Base-by-base conservation (phyloP, 352 stramenopile genomes). In the Pythium guiyangense region DNA sequence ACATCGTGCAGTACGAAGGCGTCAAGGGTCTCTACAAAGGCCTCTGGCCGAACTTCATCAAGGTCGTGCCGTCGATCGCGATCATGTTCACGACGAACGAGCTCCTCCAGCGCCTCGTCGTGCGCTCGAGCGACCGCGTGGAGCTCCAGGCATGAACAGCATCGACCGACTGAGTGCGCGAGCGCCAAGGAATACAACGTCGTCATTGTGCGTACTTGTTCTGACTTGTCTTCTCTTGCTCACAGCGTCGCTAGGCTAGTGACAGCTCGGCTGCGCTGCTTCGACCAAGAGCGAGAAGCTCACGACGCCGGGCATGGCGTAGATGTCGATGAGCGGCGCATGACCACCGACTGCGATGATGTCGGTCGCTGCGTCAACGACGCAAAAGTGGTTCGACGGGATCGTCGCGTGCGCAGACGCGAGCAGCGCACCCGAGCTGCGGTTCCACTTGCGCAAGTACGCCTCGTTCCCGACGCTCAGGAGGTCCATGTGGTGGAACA, bases 31-130 rank as follows among this genome's bases (percentile, higher is more conserved):
- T 93, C 45, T 91, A 88, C 68, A 86, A 87, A 54, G 83, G 78
- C 0, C 59, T 88, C 11, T 56, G 68, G 47, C 77, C 79, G 15
- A 93, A 91, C 56, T 81, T 88, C 55, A 73, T 90, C 43, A 90
- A 89, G 59, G 75, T 93, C 49, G 74, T 89, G 57, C 84, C 80
- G 53, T 90, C 79, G 29, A 83, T 89, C 34, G 84, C 84, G 44
- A 88, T 91, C 65, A 88, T 88, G 75, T 90, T 91, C 61, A 88
- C 81, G 43, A 83, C 77, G 39, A 92, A 90, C 58, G 77, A 92
- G 60, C 50, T 86, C 57, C 77, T 92, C 48, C 76, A 89, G 59
- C 76, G 78, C 25, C 43, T 22, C 8, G 43, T 73, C 6, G 34
- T 12, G 20, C 31, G 12, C 6, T 2, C 35, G 52, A 66, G 69